These are phyloP conservation scores for Crinitomyces ghanaensis DNA, from an alignment of 805 yeast genomes.

Conservation along the genomic window DNA sequence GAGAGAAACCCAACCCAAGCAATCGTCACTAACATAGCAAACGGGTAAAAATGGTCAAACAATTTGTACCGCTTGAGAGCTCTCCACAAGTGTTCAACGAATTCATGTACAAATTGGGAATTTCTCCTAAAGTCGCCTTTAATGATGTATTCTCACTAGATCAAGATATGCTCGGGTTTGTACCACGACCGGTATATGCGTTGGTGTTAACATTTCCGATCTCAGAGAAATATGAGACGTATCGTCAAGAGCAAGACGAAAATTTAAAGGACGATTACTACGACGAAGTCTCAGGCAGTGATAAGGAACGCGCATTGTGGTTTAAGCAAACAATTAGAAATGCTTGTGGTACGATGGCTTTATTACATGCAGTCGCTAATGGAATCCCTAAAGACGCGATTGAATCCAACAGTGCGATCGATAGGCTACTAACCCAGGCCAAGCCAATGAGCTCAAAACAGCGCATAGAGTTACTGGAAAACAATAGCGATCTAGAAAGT, in stretches of 20 bases:
- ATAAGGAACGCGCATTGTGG: constrained; percentile 43
- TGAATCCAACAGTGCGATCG: constrained; percentile 21
- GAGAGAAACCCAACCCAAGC: background rate
- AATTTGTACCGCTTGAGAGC: constrained; percentile 73
- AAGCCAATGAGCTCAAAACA: constrained; percentile 21
- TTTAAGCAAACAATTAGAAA: constrained; percentile 72
- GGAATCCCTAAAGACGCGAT: constrained; percentile 23
- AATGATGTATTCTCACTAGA: constrained; percentile 77
- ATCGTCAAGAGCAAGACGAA: constrained; percentile 34
- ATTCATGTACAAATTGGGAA: constrained; percentile 58
- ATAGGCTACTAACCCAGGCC: constrained; percentile 21
- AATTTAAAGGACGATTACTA: constrained; percentile 15
- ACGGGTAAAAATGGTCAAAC: constrained; percentile 8
- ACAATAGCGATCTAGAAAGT: constrained; percentile 29
- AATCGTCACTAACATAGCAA: background rate
- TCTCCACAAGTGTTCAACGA: constrained; percentile 74
- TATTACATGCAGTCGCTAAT: constrained; percentile 51
- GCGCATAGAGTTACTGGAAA: constrained; percentile 34
- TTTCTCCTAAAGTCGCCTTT: constrained; percentile 48
- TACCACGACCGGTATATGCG: constrained; percentile 73
- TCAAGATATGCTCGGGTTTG: constrained; percentile 68
- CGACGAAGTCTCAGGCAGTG: constrained; percentile 19
- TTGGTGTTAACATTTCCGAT: constrained; percentile 77
- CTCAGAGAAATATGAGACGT: constrained; percentile 46
- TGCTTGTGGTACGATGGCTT: constrained; percentile 88